These are phyloP conservation scores for Dittrichia graveolens DNA, from an alignment of 129 eudicot genomes.

Conservation along the genomic window DNA sequence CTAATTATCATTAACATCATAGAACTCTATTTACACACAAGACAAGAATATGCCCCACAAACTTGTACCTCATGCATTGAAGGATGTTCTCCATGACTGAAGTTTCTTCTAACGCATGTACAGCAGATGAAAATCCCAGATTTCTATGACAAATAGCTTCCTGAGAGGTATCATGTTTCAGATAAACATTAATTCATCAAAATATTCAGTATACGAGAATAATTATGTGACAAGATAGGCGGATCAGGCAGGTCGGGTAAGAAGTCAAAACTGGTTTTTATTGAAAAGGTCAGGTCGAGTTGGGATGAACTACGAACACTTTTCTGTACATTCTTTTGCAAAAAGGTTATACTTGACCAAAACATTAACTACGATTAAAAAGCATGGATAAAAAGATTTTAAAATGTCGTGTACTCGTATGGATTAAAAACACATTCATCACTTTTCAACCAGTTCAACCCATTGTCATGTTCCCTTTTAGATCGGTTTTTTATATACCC, in stretches of 20 bases:
- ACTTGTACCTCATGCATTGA: conserved; percentile 68
- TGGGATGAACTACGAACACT: no score
- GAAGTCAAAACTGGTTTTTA: background rate
- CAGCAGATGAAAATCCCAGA: conserved; percentile 52
- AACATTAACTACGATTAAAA: no score
- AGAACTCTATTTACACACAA: background rate
- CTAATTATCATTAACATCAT: background rate
- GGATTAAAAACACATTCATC: background rate
- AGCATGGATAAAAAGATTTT: no score
- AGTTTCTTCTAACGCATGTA: conserved; percentile 63
- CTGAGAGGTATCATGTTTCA: conserved; percentile 35
- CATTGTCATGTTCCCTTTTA: background rate
- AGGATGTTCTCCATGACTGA: conserved; percentile 59
- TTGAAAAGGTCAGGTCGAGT: no score
- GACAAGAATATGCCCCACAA: background rate
- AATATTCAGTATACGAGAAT: conserved; percentile 8
- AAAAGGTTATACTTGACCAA: no score
- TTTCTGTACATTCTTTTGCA: background rate
- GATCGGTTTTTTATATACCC: no score
- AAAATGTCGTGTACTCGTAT: no score
- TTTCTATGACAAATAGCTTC: conserved; percentile 53
- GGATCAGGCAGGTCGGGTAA: no score
- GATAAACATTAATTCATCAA: conserved; percentile 6
- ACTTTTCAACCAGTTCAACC: background rate
- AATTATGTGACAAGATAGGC: no score